Base-by-base conservation (phyloP, 768 basidiomycete species). In the Mycena venus region DNA sequence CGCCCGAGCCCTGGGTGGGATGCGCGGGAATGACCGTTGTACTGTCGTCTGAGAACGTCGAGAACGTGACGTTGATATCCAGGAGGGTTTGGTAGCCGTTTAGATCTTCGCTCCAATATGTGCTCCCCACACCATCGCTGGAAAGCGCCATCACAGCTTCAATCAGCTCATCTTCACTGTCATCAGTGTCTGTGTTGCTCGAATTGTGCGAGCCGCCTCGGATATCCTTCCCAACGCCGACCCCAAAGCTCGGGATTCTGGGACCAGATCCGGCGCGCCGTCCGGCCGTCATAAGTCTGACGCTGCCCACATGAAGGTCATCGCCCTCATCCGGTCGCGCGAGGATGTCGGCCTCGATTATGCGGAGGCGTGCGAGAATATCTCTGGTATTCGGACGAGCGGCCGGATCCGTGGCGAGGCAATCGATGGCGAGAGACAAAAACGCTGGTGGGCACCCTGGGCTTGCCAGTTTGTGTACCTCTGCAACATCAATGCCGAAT, bases 181-280 rank as follows among this genome's bases (percentile, higher is more conserved):
- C 85, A 29, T 93, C 94, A 62, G 90, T 92, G 53, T 91, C 90
- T 44, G 92, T 91, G 9, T 86, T 85, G 38, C 86, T 85, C 9
- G 83, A 81, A 27, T 80, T 80, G 56, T 51, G 61, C 59, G 68
- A 67, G 29, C 81, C 83, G 40, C 81, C 81, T 56, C 89, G 84
- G 61, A 94, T 90, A 55, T 91, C 88, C 78, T 90, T 90, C 4
- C 89, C 92, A 19, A 94, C 84, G 23, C 91, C 94, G 84, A 91
- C 85, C 0, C 94, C 94, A 79, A 97, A 97, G 83, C 95, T 96
- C 0, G 95, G 95, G 72, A 97, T 97, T 19, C 96, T 88, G n/a
- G 92, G 94, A 0, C 86, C 90, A 4, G 84, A 82, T 14, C 83
- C 83, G 10, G 91, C 89, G 21, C 93, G 88, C 81, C 90, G 93